phyloP scores from a whole-genome alignment of 495 filamentous ascomycete species.

The Xylaria cubensis region DNA sequence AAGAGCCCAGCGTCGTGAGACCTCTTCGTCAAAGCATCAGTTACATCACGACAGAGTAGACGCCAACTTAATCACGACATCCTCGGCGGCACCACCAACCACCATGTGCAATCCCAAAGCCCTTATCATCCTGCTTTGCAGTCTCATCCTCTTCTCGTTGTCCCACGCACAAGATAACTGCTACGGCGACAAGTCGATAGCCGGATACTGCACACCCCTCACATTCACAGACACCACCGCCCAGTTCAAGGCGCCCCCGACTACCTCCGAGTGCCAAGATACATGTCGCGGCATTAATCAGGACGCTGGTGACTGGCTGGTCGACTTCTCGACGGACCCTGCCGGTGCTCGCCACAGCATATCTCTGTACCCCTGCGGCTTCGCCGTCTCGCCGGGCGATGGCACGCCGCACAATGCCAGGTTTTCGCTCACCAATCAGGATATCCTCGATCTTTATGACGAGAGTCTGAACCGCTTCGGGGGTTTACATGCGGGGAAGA shows the following conservation, averaged over 20 bases:
- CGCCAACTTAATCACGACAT: not conserved
- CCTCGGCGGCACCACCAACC: not conserved
- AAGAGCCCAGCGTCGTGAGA: not conserved
- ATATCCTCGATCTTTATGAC: slow-evolving; percentile 33
- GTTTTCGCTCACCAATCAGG: slow-evolving; percentile 34
- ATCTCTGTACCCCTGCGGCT: slow-evolving; percentile 19
- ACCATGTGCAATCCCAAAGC: not conserved
- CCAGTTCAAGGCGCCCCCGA: not conserved
- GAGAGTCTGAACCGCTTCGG: slow-evolving; percentile 29
- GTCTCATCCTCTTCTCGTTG: slow-evolving; percentile 12
- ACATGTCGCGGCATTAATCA: slow-evolving; percentile 29
- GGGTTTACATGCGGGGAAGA: slow-evolving; percentile 23
- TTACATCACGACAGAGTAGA: not conserved
- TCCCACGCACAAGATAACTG: slow-evolving; percentile 26
- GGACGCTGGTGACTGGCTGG: slow-evolving; percentile 34
- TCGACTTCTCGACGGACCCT: slow-evolving; percentile 30
- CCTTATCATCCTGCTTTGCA: slow-evolving; percentile 23
- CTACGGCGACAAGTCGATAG: slow-evolving; percentile 26
- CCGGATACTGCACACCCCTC: slow-evolving; percentile 32
- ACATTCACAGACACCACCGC: slow-evolving; percentile 33
- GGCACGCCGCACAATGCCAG: slow-evolving; percentile 19
- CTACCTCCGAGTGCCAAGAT: slow-evolving; percentile 26
- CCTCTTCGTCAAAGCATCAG: not conserved
- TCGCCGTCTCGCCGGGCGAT: slow-evolving; percentile 28
- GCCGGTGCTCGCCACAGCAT: slow-evolving; percentile 30